Base-by-base conservation (phyloP, 805 yeast genomes). In the Wickerhamiella allomyrinae region DNA sequence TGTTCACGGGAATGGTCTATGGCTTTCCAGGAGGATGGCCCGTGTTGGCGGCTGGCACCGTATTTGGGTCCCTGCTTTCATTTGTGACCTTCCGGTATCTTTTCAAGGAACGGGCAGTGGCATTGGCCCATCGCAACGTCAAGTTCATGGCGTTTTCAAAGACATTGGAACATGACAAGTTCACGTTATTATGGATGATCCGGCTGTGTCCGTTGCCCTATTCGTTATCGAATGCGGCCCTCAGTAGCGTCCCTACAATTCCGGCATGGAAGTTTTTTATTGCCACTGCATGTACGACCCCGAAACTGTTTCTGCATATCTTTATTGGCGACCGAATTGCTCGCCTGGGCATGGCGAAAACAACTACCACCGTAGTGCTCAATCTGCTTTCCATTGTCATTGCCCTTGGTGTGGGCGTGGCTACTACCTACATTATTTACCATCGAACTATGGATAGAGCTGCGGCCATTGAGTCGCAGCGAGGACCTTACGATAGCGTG, bases 181-280 rank as follows among this genome's bases (percentile, higher is more conserved):
- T 86, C 44, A 57, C 76, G 48, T 60, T 91, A 20, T 60, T 89
- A 41, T 72, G 80, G 41, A 65, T 89, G 55, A 70, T 89, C 22
- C 67, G 96, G 42, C 59, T 89, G 44, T 85, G 95, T 51, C 98
- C 98, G 0, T 70, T 89, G 53, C 97, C 97, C 0, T 91, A 86
- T 57, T 85, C 95, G 2, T 64, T 89, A 24, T 79, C 91, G 0
- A 89, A 89, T 54, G 96, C 95, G 3, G 96, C 94, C 0, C 67
- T 91, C 49, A 91, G 94, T 8, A 79, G 93, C 2, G 73, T 89
- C 11, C 95, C 93, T 0, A 80, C 83, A 14, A 68, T 89, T 10
- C 66, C 78, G 0, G 62, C 77, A 2, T 46, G 59, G 34, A 74
- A 76, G 20, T 89, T 80, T 57, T 63, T 77, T 2, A 54, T 77